Base-by-base conservation (phyloP, 2,329 filamentous ascomycete genomes). In the Chalaropsis ovoidea region DNA sequence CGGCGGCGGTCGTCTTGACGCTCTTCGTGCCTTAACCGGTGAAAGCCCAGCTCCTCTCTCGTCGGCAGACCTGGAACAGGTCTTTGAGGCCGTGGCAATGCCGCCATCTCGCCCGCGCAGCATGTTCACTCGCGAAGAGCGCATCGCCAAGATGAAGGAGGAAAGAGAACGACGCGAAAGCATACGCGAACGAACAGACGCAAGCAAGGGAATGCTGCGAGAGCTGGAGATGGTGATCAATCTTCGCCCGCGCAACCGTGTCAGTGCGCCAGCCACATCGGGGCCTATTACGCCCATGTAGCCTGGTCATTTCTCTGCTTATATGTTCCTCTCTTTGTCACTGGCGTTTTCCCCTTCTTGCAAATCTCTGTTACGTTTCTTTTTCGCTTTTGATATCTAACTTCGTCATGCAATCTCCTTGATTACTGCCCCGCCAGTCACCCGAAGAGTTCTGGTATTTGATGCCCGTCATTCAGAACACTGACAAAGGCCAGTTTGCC, bases 201-300 rank as follows among this genome's bases (percentile, higher is more conserved):
- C 90, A 11, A 95, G 86, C 69, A 89, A 86, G 54, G 90, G 88
- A 70, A 96, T 99, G 90, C 81, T 99, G 69, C 86, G 88, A 69
- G 94, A 99, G 76, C 80, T 99, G 67, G 90, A 96, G 77, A 93
- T 89, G 69, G 84, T 99, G 68, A 95, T 97, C 73, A 83, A 79
- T 72, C 75, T 79, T 42, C 75, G 79, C 31, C 79, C 79, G 6
- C 73, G 72, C 69, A 75, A 69, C 62, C 75, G 77, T 54, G 70
- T 73, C 42, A 78, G 77, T 67, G 72, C 66, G 10, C 64, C 65
- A 49, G 61, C 67, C 15, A 61, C 67, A n/a, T 62, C 63, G 10
- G 58, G 64, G 24, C 65, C 65, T 7, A 62, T 67, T 43, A 24
- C 65, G 43, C 64, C 66, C 13, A 69, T 69, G 65, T 69, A 63